phyloP scores from a whole-genome alignment of 2,329 filamentous ascomycete species.

The Neonectria magnoliae region DNA sequence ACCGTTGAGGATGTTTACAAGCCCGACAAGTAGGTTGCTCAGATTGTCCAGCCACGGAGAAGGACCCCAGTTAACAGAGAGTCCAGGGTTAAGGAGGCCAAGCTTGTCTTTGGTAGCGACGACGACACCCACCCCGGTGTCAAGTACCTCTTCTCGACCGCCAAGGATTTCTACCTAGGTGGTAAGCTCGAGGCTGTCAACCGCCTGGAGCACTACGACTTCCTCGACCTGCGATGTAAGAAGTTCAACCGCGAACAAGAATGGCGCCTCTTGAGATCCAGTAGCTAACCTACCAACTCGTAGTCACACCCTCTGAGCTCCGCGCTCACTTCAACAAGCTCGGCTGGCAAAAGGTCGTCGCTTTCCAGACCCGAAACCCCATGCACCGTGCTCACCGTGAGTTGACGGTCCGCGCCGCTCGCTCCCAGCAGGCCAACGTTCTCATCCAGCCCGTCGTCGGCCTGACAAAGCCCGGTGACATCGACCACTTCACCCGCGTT shows the following conservation, averaged over 20 bases:
- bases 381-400: constrained; percentile 99
- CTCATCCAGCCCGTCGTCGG: constrained; percentile 99
- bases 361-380: constrained; percentile 98
- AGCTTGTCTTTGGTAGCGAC: constrained; percentile 92
- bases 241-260: constrained; percentile 16
- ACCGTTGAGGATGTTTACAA: constrained; percentile 95
- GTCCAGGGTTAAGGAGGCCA: constrained; percentile 82
- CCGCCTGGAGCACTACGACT: constrained; percentile 98
- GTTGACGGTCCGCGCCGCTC: constrained; percentile 95
- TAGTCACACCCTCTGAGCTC: constrained; percentile 92
- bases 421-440: constrained; percentile 95
- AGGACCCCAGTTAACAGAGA: constrained; percentile 31
- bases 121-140: constrained; percentile 92
- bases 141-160: constrained; percentile 84
- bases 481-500: constrained; percentile 99
- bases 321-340: constrained; percentile 99
- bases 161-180: constrained; percentile 90
- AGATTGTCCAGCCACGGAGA: background rate
- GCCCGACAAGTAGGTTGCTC: constrained; percentile 84
- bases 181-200: constrained; percentile 96
- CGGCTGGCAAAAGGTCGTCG: constrained; percentile 96
- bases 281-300: constrained; percentile 22
- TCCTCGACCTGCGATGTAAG: constrained; percentile 93
- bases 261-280: background rate
- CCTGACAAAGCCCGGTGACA: constrained; percentile 98